Evolutionary conservation across 176 grass and related monocot genomes (phyloP), one percentile per base, ranked within the genome.

Genomic region (Musa beccarii): DNA sequence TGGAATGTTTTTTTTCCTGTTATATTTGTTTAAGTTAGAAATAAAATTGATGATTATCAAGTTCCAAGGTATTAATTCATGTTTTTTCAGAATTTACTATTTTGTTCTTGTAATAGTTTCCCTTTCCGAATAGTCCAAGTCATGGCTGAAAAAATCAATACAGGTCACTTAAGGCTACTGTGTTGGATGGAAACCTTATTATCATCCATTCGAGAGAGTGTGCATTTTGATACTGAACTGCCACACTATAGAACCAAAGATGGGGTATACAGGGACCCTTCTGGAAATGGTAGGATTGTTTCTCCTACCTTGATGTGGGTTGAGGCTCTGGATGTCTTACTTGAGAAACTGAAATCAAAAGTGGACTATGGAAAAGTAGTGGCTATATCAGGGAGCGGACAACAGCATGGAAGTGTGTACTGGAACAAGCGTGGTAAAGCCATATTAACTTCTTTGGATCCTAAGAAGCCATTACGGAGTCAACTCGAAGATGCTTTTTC

Each of bases 261-360:
- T 63, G 94, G 94, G 61, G 90, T 98, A 1, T 86, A 98, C 76
- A 89, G 94, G 84, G 94, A 98, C 22, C 75, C 88, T 4, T 2
- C 82, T 13, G 94, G 87, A 24, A 84, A 89, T 78, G 86, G 94
- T 5, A 89, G 79, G 52, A 98, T 91, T 71, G 89, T 82, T 75
- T 93, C 94, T 8, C 94, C 94, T 11, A 98, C 90, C 34, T 83
- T 93, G 43, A 93, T 98, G 86, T 98, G 94, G 94, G 82, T 98
- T 2, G 90, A 98, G 63, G 94, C 94, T 73, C 74, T 98, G 56
- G 94, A 98, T 17, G 73, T 93, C 73, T 78, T 98, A 6, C 84
- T 98, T 17, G 82, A 85, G 83, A 98, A 98, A 56, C 74, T 98
- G 24, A 93, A 98, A 81, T 50, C 80, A 56, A 89, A 87, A 70